Percentiles rank a stretch among this genome's conserved stretches.
Conservation (phyloP, 2,329 filamentous ascomycete species). For the Neoscytalidium dimidiatum region DNA sequence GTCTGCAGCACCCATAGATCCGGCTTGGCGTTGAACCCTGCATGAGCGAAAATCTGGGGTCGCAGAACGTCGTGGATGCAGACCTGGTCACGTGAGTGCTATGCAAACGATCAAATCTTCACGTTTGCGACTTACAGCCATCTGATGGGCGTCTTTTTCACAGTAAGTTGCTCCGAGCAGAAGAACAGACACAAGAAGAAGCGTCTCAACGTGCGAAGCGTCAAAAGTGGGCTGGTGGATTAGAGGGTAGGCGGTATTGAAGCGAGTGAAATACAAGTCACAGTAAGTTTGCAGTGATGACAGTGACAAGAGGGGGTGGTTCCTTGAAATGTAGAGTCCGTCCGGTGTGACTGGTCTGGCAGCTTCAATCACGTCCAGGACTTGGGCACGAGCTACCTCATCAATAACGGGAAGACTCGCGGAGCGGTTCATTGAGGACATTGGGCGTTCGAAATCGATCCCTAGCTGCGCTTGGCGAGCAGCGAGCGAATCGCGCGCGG, state of each 20-base stretch:
- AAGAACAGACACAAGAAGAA: constrained; percentile 57
- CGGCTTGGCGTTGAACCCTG: constrained; percentile 59
- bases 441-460: constrained; percentile 36
- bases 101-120: not conserved
- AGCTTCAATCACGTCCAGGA: constrained; percentile 55
- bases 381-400: constrained; percentile 41
- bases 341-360: constrained; percentile 53
- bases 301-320: constrained; percentile 55
- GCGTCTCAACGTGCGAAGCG: constrained; percentile 50
- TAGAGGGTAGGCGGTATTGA: constrained; percentile 62
- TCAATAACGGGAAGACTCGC: constrained; percentile 41
- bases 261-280: constrained; percentile 62
- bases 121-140: constrained; percentile 46
- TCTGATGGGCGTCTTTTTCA: constrained; percentile 59
- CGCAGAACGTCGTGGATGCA: constrained; percentile 63
- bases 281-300: constrained; percentile 57
- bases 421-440: constrained; percentile 36
- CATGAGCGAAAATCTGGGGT: constrained; percentile 60
- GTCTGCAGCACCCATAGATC: constrained; percentile 63
- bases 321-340: constrained; percentile 47
- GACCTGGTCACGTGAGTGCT: constrained; percentile 35
- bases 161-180: constrained; percentile 64
- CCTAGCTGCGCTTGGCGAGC: not conserved
- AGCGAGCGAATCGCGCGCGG: not conserved
- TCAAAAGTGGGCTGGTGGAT: constrained; percentile 62